Evolutionary conservation across 2,329 filamentous ascomycete species (phyloP), one percentile per base, ranked within the genome.

Genomic region (Sporothrix protearum): DNA sequence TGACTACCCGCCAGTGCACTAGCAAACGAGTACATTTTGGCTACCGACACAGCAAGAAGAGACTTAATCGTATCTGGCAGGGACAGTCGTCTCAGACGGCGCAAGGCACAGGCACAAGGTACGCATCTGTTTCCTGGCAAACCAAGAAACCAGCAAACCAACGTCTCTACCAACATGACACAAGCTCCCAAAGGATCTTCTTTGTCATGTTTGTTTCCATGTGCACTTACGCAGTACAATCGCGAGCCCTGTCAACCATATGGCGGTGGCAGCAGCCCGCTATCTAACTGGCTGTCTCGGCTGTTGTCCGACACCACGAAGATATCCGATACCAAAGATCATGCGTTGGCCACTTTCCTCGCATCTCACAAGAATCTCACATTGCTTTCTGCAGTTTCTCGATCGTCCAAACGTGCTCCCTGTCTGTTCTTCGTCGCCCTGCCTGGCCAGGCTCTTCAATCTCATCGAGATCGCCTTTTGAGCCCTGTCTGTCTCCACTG

Each of bases 401-500:
- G 53, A 57, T 57, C 53, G 28, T 33, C 25, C 3, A 10, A 30
- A 16, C 49, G 47, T 22, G 9, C 49, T 25, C 49, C 25, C 8
- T 28, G 25, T 12, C n/a, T 53, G 49, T 14, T 22, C 49, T 28
- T 53, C 49, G 22, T 53, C 49, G 22, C 22, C 25, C 25, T 53
- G 22, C 28, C 10, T 53, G 49, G 59, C n/a, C 59, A 9, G 30
- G n/a, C 57, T 42, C n/a, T 19, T 45, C 22, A 28, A 28, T 63
- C 59, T 45, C 59, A 63, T 63, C 59, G 59, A 63, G 36, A 63
- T 63, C n/a, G 36, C 59, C 36, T 42, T 45, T 45, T 61, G 30
- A n/a, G 55, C 55, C 19, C 55, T 36, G 57, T 19, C 55, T 36
- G 57, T 61, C 57, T 42, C 57, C 57, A 61, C 57, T 12, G n/a